Conservation (phyloP, 2,329 filamentous ascomycete species). For the Colletotrichum melonis region DNA sequence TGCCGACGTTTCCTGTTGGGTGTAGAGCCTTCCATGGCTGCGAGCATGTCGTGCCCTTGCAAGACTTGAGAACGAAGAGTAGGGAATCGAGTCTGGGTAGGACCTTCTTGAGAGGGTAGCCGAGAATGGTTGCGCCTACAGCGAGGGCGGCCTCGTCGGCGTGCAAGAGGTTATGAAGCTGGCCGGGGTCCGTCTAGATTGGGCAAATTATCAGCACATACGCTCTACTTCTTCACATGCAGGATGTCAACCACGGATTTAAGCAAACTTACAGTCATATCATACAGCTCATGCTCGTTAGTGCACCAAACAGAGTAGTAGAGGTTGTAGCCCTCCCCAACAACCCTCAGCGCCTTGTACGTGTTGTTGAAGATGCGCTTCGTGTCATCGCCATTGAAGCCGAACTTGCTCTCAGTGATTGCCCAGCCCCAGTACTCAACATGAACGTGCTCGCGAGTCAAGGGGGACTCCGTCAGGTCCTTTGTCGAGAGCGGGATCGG, state of each 20-base stretch:
- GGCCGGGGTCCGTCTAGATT: constrained; percentile 60
- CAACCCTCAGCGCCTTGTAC: constrained; percentile 64
- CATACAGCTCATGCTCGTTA: constrained; percentile 60
- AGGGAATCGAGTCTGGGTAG: constrained; percentile 67
- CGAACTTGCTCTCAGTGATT: constrained; percentile 43
- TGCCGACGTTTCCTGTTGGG: constrained; percentile 61
- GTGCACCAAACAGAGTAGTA: constrained; percentile 69
- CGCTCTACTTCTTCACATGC: no score
- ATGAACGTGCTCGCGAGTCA: constrained; percentile 58
- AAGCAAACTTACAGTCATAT: constrained; percentile 57
- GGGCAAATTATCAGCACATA: not conserved
- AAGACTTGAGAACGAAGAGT: constrained; percentile 70
- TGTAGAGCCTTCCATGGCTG: constrained; percentile 68
- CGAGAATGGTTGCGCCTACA: constrained; percentile 41
- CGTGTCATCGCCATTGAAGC: constrained; percentile 37
- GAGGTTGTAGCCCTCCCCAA: constrained; percentile 59
- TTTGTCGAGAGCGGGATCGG: constrained; percentile 52
- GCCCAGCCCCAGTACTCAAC: constrained; percentile 65
- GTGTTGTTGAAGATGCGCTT: constrained; percentile 56
- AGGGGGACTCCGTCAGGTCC: constrained; percentile 35
- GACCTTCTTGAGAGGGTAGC: constrained; percentile 51
- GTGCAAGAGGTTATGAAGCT: constrained; percentile 48
- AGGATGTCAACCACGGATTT: not conserved
- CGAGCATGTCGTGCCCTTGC: constrained; percentile 62
- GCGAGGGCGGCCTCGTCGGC: constrained; percentile 27